Evolutionary conservation across 768 basidiomycete species (phyloP).

Genomic region (Cubamyces lactineus): DNA sequence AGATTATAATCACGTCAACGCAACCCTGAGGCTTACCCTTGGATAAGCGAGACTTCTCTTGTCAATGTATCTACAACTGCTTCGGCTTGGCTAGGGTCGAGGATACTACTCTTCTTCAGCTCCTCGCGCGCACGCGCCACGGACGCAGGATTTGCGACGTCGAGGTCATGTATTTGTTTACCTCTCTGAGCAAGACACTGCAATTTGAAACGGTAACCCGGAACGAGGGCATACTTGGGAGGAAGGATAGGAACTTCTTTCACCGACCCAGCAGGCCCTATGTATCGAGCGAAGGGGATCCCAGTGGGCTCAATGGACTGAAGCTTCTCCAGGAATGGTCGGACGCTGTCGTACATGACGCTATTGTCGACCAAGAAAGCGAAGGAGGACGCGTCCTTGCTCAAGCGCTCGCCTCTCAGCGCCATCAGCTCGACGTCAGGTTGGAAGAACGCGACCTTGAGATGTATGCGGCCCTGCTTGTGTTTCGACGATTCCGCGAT

Average conservation of each 20-base stretch:
- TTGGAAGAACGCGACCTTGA: conserved; percentile 69
- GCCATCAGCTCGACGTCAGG: conserved; percentile 53
- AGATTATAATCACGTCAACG: not conserved
- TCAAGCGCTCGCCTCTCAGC: conserved; percentile 41
- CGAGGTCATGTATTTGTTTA: conserved; percentile 44
- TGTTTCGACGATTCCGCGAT: conserved; percentile 47
- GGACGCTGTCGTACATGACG: conserved; percentile 68
- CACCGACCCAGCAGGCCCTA: conserved; percentile 46
- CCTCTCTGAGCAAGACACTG: conserved; percentile 49
- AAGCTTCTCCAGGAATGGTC: conserved; percentile 69
- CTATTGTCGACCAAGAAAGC: conserved; percentile 59
- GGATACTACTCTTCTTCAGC: conserved; percentile 49
- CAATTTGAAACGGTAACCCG: conserved; percentile 62
- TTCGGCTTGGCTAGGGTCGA: conserved; percentile 75
- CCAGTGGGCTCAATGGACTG: conserved; percentile 54
- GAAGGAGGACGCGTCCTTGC: conserved; percentile 20
- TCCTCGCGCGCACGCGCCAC: conserved; percentile 49
- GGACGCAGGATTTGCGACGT: conserved; percentile 39
- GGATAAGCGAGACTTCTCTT: conserved; percentile 66
- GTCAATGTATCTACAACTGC: conserved; percentile 65
- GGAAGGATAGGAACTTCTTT: conserved; percentile 43
- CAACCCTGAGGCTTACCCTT: conserved; percentile 52
- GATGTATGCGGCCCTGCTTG: conserved; percentile 39
- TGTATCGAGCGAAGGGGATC: conserved; percentile 57
- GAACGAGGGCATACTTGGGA: conserved; percentile 56